Evolutionary conservation across 2,329 filamentous ascomycete species (phyloP).

Genomic region (Colletotrichum sansevieriae): DNA sequence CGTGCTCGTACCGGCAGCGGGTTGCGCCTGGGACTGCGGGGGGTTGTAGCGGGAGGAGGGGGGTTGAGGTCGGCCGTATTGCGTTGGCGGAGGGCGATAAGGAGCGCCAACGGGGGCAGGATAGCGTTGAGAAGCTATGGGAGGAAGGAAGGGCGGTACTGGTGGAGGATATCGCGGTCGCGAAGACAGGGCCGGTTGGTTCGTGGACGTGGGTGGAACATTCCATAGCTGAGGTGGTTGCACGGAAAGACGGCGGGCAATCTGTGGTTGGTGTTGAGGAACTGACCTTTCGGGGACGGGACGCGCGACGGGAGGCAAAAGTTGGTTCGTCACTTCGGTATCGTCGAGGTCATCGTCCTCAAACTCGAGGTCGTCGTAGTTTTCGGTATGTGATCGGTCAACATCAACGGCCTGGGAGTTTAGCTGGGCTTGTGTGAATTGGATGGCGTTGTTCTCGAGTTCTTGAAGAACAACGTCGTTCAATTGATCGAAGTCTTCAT

Average conservation of each 20-base stretch:
- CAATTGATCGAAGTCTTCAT: constrained; percentile 73
- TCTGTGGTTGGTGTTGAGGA: constrained; percentile 50
- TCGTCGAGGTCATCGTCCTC: constrained; percentile 72
- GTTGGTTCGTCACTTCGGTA: constrained; percentile 66
- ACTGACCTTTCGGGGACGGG: constrained; percentile 53
- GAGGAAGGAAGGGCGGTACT: constrained; percentile 31
- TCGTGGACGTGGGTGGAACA: constrained; percentile 41
- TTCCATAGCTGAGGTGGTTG: constrained; percentile 52
- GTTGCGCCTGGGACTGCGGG: constrained; percentile 51
- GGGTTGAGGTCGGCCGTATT: constrained; percentile 55
- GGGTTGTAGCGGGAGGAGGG: constrained; percentile 48
- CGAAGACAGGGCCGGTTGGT: constrained; percentile 37
- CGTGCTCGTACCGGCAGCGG: constrained; percentile 38
- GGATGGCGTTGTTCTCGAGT: constrained; percentile 74
- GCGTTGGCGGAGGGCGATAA: constrained; percentile 54
- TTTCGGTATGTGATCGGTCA: constrained; percentile 44
- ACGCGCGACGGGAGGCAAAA: constrained; percentile 54
- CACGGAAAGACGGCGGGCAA: constrained; percentile 33
- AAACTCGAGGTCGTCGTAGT: constrained; percentile 58
- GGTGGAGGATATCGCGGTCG: constrained; percentile 39
- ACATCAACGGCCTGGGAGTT: constrained; percentile 45
- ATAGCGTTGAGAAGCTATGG: constrained; percentile 40
- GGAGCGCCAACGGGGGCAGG: constrained; percentile 46
- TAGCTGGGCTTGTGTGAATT: constrained; percentile 66
- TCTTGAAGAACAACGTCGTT: constrained; percentile 70